Evolutionary conservation across 441 rosid species (phyloP), one percentile per base, ranked within the genome.

Genomic region (Adansonia gregorii): DNA sequence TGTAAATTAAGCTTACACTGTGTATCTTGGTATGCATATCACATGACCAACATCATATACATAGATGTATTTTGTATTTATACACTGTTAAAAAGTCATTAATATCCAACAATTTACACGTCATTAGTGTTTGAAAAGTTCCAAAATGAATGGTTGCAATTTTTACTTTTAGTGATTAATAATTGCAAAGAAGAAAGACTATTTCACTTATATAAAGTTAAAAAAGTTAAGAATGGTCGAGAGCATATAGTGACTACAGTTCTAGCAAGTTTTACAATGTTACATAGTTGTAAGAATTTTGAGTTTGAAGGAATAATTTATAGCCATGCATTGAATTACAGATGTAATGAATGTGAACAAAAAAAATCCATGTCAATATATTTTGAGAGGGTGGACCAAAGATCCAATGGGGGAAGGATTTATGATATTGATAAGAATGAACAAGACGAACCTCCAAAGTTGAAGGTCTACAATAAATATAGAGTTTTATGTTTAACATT

Each of bases 71-170:
- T 35, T 35, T 35, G 41, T 35, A 35, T 35, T 35, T 35, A 35
- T 35, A 35, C 41, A 35, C 41, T 35, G 41, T 35, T 35, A 35
- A 35, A 35, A 35, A 35, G 41, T 35, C 41, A 35, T 35, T 35
- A 6, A 35, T 35, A 35, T 35, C 41, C 41, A 35, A 35, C 6
- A 35, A 0, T 65, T 1, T 65, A 65, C 3, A 15, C 49, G 4
- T 65, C 69, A 65, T 3, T 10, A 15, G 14, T 65, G 11, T 65
- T 65, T 35, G 49, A 65, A 27, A 65, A 31, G 43, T 65, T 65
- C 22, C 69, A 39, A 35, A 4, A 65, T 35, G 69, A 65, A 41
- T 65, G 64, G 64, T 3, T 58, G 64, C 19, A 65, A 41, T 65
- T 22, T 39, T 65, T 65, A 15, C 20, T 65, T n/a, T 7, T 65